phyloP scores from a whole-genome alignment of 2,329 filamentous ascomycete species.

The Neopestalotiopsis sp. region DNA sequence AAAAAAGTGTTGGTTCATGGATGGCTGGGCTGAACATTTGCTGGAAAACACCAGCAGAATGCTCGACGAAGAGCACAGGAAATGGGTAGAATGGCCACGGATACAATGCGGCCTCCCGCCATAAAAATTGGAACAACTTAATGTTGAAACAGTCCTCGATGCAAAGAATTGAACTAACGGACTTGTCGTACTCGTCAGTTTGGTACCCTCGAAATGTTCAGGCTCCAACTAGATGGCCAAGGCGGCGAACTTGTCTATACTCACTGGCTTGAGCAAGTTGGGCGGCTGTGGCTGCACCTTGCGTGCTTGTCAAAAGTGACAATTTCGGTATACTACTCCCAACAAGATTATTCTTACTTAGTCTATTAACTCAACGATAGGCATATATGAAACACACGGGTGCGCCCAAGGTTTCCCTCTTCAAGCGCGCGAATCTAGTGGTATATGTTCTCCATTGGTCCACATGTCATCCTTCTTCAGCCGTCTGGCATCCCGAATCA shows the following conservation, averaged over 20 bases:
- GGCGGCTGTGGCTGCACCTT: background rate
- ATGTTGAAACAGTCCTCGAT: background rate
- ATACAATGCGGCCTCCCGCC: background rate
- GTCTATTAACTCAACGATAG: background rate
- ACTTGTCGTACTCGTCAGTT: background rate
- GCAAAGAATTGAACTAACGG: too few relatives aligned
- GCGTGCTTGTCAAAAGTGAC: too few relatives aligned
- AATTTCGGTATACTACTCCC: background rate
- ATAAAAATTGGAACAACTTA: background rate
- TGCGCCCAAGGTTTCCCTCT: too few relatives aligned
- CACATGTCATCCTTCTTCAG: background rate
- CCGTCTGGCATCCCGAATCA: background rate
- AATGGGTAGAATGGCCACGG: conserved; percentile 14
- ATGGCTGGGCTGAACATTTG: conserved; percentile 20
- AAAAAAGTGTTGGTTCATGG: conserved; percentile 17
- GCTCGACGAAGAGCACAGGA: background rate
- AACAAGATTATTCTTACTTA: background rate
- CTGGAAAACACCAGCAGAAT: background rate
- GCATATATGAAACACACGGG: background rate
- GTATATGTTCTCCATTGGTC: background rate
- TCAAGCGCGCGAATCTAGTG: background rate
- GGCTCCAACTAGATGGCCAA: too few relatives aligned
- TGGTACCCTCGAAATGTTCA: background rate
- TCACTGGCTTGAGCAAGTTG: background rate
- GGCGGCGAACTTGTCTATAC: too few relatives aligned